These are phyloP conservation scores for Blastomyces parvus DNA, from an alignment of 2,329 filamentous ascomycete genomes.

Conservation along the genomic window DNA sequence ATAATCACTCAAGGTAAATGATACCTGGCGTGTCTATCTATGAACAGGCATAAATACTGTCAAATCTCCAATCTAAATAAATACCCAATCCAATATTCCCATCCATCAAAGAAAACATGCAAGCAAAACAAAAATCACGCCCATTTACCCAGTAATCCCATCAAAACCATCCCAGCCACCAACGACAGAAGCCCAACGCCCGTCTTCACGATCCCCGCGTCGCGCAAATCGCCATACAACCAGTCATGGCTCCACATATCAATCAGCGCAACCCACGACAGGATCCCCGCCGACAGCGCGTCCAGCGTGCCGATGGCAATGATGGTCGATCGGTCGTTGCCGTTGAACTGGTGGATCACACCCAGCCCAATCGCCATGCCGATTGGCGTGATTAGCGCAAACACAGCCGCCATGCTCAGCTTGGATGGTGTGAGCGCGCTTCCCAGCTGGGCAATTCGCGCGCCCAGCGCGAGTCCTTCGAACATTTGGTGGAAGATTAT, in stretches of 20 bases:
- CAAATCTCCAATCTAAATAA: no score
- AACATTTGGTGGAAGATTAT: slow-evolving; percentile 74
- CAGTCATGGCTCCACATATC: slow-evolving; percentile 74
- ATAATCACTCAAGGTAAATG: no score
- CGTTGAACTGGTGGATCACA: slow-evolving; percentile 61
- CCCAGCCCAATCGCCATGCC: slow-evolving; percentile 75
- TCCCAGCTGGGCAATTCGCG: slow-evolving; percentile 34
- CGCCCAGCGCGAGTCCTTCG: slow-evolving; percentile 58
- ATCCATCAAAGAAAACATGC: no score
- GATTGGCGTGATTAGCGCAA: slow-evolving; percentile 62
- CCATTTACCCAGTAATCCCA: slow-evolving; percentile 69
- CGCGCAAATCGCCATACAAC: slow-evolving; percentile 52
- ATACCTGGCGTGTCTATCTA: no score
- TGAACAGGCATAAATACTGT: no score
- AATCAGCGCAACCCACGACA: slow-evolving; percentile 69
- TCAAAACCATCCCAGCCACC: slow-evolving; percentile 54
- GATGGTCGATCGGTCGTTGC: slow-evolving; percentile 58
- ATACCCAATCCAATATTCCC: no score
- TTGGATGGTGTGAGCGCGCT: slow-evolving; percentile 31
- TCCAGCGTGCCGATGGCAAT: slow-evolving; percentile 65
- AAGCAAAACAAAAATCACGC: slow-evolving; percentile 30
- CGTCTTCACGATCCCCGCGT: slow-evolving; percentile 43
- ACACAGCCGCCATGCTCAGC: slow-evolving; percentile 52
- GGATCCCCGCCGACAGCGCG: slow-evolving; percentile 62
- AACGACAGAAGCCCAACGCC: slow-evolving; percentile 45